phyloP scores from a whole-genome alignment of 345 rosid genomes.

The Toxicodendron radicans region DNA sequence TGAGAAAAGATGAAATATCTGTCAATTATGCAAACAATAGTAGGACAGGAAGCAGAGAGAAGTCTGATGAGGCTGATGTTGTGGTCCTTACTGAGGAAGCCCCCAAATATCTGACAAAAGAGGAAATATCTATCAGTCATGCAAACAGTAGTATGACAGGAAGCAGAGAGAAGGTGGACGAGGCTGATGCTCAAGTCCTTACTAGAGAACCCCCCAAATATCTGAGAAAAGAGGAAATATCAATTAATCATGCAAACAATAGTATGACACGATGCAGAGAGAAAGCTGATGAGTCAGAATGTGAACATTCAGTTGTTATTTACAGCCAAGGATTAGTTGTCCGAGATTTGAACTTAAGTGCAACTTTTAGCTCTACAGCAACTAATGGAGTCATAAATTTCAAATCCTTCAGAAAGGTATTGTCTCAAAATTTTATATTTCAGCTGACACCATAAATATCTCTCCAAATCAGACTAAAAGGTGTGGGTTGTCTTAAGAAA shows the following conservation, averaged over 20 bases:
- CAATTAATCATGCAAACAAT: slow-evolving; percentile 21
- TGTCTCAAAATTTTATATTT: slow-evolving; percentile 12
- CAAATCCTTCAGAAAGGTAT: slow-evolving; percentile 89
- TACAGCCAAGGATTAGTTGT: slow-evolving; percentile 66
- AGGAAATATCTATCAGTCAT: no score
- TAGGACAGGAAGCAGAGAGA: slow-evolving; percentile 36
- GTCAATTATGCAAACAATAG: slow-evolving; percentile 21
- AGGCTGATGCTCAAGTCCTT: no score
- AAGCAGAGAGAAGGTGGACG: no score
- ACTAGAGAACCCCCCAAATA: neutral
- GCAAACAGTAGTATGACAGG: no score
- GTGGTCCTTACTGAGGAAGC: no score
- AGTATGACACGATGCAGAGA: slow-evolving; percentile 35
- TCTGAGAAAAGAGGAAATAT: slow-evolving; percentile 27
- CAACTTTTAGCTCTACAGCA: slow-evolving; percentile 28
- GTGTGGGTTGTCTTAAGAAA: neutral
- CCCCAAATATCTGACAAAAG: no score
- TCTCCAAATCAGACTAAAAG: neutral
- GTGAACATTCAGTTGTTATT: slow-evolving; percentile 64
- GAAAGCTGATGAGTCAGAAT: slow-evolving; percentile 48
- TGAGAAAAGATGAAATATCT: slow-evolving; percentile 27
- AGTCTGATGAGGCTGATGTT: slow-evolving; percentile 30
- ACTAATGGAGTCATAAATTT: slow-evolving; percentile 50
- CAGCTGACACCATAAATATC: neutral
- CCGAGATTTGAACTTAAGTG: slow-evolving; percentile 36